These are phyloP conservation scores for Uronychia binucleata DNA, from an alignment of 73 alveolate species.

Conservation along the genomic window DNA sequence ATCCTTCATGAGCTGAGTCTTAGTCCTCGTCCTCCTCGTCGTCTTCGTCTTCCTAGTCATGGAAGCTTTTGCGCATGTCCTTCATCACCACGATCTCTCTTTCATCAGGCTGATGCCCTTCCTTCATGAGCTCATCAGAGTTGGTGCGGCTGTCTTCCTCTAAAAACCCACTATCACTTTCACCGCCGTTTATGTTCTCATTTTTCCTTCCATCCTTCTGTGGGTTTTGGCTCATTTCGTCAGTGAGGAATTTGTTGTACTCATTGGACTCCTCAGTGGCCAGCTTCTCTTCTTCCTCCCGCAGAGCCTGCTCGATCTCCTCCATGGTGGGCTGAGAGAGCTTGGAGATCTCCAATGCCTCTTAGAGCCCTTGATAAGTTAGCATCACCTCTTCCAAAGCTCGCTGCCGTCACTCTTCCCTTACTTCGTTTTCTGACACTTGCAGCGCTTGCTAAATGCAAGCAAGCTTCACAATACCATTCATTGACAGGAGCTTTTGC, in stretches of 20 bases:
- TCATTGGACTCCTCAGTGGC: background rate
- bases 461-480: constrained; percentile 18
- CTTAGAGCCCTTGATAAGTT: constrained; percentile 4
- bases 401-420: background rate
- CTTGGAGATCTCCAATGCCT: background rate
- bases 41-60: constrained; percentile 27
- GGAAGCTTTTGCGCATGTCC: constrained; percentile 39
- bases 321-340: background rate
- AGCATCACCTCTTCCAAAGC: background rate
- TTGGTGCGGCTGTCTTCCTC: constrained; percentile 4
- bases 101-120: too few species aligned
- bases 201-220: background rate
- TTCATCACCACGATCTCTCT: constrained; percentile 29
- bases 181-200: background rate
- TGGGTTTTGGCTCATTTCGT: background rate
- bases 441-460: background rate
- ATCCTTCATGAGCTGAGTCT: constrained; percentile 64
- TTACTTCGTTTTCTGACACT: constrained; percentile 4
- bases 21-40: constrained; percentile 15
- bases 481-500: constrained; percentile 15
- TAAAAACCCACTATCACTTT: constrained; percentile 2
- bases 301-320: constrained; percentile 9
- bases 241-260: background rate
- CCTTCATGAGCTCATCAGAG: constrained; percentile 31
- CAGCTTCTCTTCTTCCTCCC: constrained; percentile 14